A percentile compares a stretch with the other conserved stretches of the same genome.
phyloP scores from a whole-genome alignment of 108 stramenopile genomes.

The Hondaea fermentalgiana region DNA sequence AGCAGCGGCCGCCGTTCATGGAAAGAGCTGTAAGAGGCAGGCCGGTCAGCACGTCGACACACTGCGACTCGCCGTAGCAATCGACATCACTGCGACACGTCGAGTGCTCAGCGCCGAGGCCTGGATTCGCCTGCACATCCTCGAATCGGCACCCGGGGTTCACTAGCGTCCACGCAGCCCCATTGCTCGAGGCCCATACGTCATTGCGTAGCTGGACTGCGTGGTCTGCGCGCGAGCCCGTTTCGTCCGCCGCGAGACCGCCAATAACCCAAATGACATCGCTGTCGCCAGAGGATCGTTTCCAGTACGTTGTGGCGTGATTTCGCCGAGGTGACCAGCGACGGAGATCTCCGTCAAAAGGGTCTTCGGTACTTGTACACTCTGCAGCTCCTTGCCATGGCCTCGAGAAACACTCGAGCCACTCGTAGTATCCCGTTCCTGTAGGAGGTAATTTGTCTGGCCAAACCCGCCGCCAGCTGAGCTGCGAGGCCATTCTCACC shows the following conservation, averaged over 20 bases:
- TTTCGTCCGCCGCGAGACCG: background rate
- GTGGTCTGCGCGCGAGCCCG: background rate
- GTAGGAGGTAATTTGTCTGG: background rate
- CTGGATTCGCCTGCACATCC: constrained; percentile 25
- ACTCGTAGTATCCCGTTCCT: background rate
- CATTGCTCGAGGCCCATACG: constrained; percentile 39
- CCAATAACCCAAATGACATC: background rate
- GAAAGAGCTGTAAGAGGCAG: background rate
- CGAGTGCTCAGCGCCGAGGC: constrained; percentile 20
- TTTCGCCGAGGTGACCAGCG: background rate
- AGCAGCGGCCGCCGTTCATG: constrained; percentile 10
- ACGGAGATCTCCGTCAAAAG: background rate
- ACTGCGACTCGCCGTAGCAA: constrained; percentile 41
- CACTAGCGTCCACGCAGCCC: constrained; percentile 36
- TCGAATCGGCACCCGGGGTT: constrained; percentile 36
- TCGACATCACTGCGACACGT: constrained; percentile 31
- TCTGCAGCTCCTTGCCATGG: background rate
- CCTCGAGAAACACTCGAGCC: background rate
- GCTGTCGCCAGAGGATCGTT: background rate
- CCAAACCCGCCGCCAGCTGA: constrained; percentile 9
- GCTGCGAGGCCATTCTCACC: background rate
- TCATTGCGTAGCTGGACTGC: constrained; percentile 23
- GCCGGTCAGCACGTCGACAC: background rate
- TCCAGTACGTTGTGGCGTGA: background rate
- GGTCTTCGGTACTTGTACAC: background rate